These are phyloP conservation scores for Cynara cardunculus DNA, from an alignment of 129 eudicot species.

Conservation along the genomic window DNA sequence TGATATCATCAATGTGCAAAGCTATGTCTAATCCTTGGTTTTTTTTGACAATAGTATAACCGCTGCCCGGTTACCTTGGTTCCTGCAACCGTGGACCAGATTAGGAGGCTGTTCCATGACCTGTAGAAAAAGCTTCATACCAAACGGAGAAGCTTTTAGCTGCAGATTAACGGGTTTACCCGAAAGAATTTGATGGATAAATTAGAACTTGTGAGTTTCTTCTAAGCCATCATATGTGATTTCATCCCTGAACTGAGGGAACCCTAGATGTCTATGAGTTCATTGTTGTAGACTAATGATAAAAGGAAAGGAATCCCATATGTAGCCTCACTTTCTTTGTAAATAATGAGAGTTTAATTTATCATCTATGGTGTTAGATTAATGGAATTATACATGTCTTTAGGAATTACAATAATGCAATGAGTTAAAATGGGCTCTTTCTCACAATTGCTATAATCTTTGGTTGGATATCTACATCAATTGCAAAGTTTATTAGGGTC, in stretches of 20 bases:
- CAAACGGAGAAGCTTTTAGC: constrained; percentile 1
- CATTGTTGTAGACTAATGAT: constrained; percentile 16
- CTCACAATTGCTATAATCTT: not conserved
- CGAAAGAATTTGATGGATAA: not conserved
- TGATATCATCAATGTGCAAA: not conserved
- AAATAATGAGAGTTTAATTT: constrained; percentile 5
- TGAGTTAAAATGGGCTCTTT: not conserved
- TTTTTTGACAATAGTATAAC: constrained; percentile 55
- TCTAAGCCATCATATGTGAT: not conserved
- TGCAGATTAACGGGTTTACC: constrained; percentile 7
- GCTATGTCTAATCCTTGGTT: constrained; percentile 16
- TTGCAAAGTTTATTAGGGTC: not conserved
- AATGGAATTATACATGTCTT: not conserved
- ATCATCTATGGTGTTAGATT: constrained; percentile 10
- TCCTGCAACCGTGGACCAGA: constrained; percentile 77
- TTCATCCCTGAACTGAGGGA: not conserved
- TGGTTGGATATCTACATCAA: not conserved
- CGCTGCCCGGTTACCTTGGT: constrained; percentile 84
- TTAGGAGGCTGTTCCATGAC: constrained; percentile 91
- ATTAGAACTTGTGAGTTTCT: not conserved
- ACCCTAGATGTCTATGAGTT: constrained; percentile 14
- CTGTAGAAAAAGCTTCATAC: constrained; percentile 37
- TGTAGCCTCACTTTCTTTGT: constrained; percentile 8
- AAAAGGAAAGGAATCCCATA: constrained; percentile 8
- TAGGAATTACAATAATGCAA: not conserved